phyloP scores from a whole-genome alignment of 148 eudicot genomes.

The Hydrangea macrophylla region DNA sequence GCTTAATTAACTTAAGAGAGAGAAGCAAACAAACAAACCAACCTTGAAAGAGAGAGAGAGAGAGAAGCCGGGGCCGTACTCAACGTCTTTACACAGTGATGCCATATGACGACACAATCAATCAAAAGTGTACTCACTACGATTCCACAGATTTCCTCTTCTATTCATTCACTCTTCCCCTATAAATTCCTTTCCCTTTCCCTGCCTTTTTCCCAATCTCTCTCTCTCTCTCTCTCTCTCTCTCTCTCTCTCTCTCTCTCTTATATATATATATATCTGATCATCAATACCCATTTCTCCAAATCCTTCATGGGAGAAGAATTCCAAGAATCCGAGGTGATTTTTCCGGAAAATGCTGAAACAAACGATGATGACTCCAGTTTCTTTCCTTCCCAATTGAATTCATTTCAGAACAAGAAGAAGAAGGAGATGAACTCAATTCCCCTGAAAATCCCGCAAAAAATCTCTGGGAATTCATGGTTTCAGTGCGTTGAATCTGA shows the following conservation, averaged over 20 bases:
- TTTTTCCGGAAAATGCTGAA: constrained; percentile 29
- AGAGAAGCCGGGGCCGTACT: constrained; percentile 15
- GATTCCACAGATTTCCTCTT: constrained; percentile 16
- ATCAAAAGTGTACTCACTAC: constrained; percentile 15
- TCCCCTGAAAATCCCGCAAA: constrained; percentile 43
- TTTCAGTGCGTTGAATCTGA: constrained; percentile 19
- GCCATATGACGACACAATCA: constrained; percentile 11
- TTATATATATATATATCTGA: not conserved
- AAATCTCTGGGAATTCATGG: constrained; percentile 15
- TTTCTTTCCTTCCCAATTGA: not conserved
- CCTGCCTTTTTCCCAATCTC: constrained; percentile 10
- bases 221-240: not conserved
- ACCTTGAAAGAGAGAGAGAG: constrained; percentile 6
- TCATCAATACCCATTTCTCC: not conserved
- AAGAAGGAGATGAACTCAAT: constrained; percentile 26
- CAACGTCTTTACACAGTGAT: constrained; percentile 16
- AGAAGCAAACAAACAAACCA: not conserved
- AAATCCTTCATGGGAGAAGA: constrained; percentile 35
- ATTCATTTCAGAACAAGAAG: constrained; percentile 16
- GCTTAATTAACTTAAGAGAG: not conserved
- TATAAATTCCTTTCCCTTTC: constrained; percentile 27
- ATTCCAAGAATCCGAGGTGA: constrained; percentile 57
- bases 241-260: not conserved
- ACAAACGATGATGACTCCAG: not conserved
- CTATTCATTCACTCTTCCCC: constrained; percentile 14